A percentile compares a stretch with the other conserved stretches of the same genome.
Evolutionary conservation across 2,329 filamentous ascomycete genomes (phyloP).

Genomic region (Verticillium albo-atrum): DNA sequence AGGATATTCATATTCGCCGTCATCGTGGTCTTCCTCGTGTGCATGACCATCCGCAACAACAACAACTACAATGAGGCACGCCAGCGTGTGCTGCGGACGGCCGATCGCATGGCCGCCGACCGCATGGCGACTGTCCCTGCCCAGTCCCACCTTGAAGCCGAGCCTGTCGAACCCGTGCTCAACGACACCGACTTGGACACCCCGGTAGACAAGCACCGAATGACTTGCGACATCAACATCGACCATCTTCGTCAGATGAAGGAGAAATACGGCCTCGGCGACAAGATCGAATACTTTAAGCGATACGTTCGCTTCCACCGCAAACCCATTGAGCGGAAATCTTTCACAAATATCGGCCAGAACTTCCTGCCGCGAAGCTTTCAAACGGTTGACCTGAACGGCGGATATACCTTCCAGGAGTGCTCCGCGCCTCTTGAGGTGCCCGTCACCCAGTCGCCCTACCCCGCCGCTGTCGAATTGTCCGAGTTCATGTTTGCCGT

Average conservation of each 20-base stretch:
- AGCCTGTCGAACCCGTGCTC: not conserved
- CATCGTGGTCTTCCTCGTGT: conserved; percentile 36
- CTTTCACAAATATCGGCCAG: conserved; percentile 45
- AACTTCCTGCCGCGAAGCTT: conserved; percentile 42
- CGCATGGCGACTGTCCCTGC: conserved; percentile 17
- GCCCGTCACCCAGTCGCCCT: conserved; percentile 44
- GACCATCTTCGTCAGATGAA: conserved; percentile 40
- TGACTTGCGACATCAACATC: conserved; percentile 47
- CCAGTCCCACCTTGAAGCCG: conserved; percentile 22
- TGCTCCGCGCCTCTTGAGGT: conserved; percentile 48
- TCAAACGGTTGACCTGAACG: conserved; percentile 42
- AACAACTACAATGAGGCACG: conserved; percentile 30
- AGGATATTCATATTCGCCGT: conserved; percentile 39
- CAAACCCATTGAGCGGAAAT: conserved; percentile 42
- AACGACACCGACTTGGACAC: conserved; percentile 8
- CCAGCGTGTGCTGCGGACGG: conserved; percentile 30
- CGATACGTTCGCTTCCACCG: conserved; percentile 49
- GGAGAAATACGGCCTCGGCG: conserved; percentile 40
- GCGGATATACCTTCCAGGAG: conserved; percentile 32
- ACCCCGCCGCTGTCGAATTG: conserved; percentile 45
- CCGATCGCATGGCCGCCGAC: conserved; percentile 5
- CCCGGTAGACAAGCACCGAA: conserved; percentile 22
- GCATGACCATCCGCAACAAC: conserved; percentile 35
- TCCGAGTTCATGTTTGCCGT: conserved; percentile 57
- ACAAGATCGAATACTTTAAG: conserved; percentile 51